Evolutionary conservation across 2,329 filamentous ascomycete genomes (phyloP).

Genomic region (Aspergillus tubingensis): DNA sequence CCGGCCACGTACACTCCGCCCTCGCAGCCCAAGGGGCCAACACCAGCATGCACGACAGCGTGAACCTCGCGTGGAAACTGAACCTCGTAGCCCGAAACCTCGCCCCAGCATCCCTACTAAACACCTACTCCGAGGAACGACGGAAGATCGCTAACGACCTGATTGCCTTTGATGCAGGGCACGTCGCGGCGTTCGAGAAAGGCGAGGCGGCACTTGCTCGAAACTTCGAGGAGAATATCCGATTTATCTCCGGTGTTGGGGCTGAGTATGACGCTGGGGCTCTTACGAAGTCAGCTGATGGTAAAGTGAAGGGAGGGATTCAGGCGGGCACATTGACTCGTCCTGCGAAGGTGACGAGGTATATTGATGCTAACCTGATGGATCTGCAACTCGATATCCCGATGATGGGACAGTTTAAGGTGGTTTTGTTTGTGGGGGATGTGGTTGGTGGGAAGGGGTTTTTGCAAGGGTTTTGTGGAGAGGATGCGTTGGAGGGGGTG

Average conservation of each 20-base stretch:
- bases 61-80: slow-evolving; percentile 41
- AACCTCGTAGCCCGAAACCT: slow-evolving; percentile 31
- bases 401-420: slow-evolving; percentile 73
- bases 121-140: slow-evolving; percentile 35
- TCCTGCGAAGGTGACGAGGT: slow-evolving; percentile 71
- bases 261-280: slow-evolving; percentile 65
- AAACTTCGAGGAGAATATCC: slow-evolving; percentile 70
- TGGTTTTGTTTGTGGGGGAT: slow-evolving; percentile 70
- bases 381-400: slow-evolving; percentile 78
- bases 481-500: slow-evolving; percentile 46
- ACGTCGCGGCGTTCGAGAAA: slow-evolving; percentile 56
- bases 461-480: slow-evolving; percentile 58
- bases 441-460: slow-evolving; percentile 59
- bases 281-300: slow-evolving; percentile 53
- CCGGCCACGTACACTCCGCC: slow-evolving; percentile 35
- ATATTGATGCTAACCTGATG: slow-evolving; percentile 75
- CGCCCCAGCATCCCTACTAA: slow-evolving; percentile 24
- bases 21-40: slow-evolving; percentile 39
- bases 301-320: slow-evolving; percentile 47
- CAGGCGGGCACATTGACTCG: slow-evolving; percentile 54
- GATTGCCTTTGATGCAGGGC: slow-evolving; percentile 41
- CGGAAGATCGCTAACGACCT: slow-evolving; percentile 35
- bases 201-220: slow-evolving; percentile 66
- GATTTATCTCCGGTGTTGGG: slow-evolving; percentile 72
- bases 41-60: slow-evolving; percentile 40